Conservation (phyloP, 306 rosid species). For the Parietaria judaica region DNA sequence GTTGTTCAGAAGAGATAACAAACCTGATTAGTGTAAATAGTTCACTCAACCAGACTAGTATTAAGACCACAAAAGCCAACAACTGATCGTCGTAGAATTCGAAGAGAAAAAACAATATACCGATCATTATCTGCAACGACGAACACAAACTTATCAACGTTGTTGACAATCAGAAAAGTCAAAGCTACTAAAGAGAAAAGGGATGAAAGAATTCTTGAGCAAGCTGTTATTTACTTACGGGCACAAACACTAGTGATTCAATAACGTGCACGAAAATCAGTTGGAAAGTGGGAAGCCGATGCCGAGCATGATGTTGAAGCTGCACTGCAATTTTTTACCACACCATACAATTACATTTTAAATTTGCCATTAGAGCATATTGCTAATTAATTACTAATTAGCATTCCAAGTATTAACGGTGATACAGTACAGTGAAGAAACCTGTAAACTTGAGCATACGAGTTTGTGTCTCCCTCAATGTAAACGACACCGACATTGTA, state of each 20-base stretch:
- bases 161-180: constrained; percentile 19
- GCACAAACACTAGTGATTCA: constrained; percentile 97
- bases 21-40: constrained; percentile 88
- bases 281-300: constrained; percentile 93
- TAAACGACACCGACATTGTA: constrained; percentile 96
- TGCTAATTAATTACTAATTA: constrained; percentile 11
- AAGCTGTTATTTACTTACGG: constrained; percentile 41
- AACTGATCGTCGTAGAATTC: constrained; percentile 96
- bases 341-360: constrained; percentile 14
- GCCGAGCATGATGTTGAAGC: constrained; percentile 99
- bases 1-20: constrained; percentile 18
- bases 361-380: constrained; percentile 7
- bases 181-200: not conserved
- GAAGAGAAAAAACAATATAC: constrained; percentile 87
- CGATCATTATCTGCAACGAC: constrained; percentile 90
- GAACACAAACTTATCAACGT: constrained; percentile 12
- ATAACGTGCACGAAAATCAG: constrained; percentile 95
- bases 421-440: constrained; percentile 20
- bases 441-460: constrained; percentile 99
- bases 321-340: constrained; percentile 69
- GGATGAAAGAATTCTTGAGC: not conserved
- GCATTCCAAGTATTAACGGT: constrained; percentile 3
- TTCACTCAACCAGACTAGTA: constrained; percentile 97
- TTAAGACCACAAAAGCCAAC: constrained; percentile 91
- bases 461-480: constrained; percentile 97